A percentile compares a stretch with the other conserved stretches of the same genome.
phyloP scores from a whole-genome alignment of 768 basidiomycete species.

The Tulasnella sp. region DNA sequence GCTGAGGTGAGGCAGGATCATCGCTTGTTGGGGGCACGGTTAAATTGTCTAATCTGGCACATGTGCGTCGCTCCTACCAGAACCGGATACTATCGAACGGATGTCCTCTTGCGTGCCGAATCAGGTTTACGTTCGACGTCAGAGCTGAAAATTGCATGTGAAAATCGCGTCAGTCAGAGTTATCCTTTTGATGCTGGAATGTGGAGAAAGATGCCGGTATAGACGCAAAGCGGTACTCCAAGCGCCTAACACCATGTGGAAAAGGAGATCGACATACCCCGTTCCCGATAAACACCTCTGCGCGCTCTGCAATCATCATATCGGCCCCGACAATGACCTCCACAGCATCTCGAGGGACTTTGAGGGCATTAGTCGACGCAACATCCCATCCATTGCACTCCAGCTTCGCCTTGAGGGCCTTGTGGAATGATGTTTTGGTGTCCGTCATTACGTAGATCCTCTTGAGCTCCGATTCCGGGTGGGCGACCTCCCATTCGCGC shows the following conservation, averaged over 20 bases:
- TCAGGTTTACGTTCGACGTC: conserved; percentile 7
- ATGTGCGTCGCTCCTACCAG: not conserved
- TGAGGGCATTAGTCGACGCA: conserved; percentile 42
- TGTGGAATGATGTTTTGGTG: conserved; percentile 35
- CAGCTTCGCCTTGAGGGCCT: not conserved
- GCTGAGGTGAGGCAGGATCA: not conserved
- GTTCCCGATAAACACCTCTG: conserved; percentile 56
- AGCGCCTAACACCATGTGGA: too few species aligned
- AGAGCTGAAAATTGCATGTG: not conserved
- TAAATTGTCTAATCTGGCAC: not conserved
- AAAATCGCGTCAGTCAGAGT: not conserved
- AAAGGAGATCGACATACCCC: conserved; percentile 28
- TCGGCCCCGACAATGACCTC: conserved; percentile 48
- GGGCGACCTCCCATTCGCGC: conserved; percentile 23
- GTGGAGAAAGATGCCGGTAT: not conserved
- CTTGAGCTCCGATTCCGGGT: conserved; percentile 28
- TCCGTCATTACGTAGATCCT: conserved; percentile 56
- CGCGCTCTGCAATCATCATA: conserved; percentile 53
- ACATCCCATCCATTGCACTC: conserved; percentile 36
- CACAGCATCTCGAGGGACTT: conserved; percentile 39
- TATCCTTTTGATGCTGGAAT: too few species aligned
- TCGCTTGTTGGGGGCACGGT: not conserved
- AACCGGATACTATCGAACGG: conserved; percentile 1
- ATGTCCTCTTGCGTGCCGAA: not conserved
- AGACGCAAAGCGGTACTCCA: not conserved